Base-by-base conservation (phyloP, 352 stramenopile species). In the Pythium oligandrum region DNA sequence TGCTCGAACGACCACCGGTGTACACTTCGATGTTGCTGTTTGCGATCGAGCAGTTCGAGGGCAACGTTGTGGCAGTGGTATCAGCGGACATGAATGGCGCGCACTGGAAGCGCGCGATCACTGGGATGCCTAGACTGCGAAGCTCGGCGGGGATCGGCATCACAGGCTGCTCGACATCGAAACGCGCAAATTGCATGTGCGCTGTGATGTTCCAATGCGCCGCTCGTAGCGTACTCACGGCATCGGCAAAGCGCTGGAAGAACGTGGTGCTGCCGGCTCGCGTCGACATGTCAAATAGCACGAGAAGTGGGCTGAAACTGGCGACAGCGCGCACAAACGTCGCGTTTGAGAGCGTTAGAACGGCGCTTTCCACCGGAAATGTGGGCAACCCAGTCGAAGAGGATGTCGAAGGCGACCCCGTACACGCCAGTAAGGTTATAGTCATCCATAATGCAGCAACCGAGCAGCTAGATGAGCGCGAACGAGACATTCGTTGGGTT, bases 211-310 rank as follows among this genome's bases (percentile, higher is more conserved):
- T 50, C 33, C 51, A 54, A 35, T 64, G 50, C n/a, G 56, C 57
- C 3, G 40, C 10, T 2, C 62, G 68, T 26, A 79, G 39, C 3
- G 55, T 42, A 17, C 58, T 60, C 26, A 67, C 67, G 1, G 70
- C 70, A n/a, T 71, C 62, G 0, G 61, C 51, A 40, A 79, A 76
- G 39, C 61, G 48, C 2, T 46, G 40, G 42, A 59, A 65, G n/a
- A 79, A 56, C 35, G 63, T 63, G 4, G 62, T 6, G 35, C 64
- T 70, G 6, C 62, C 70, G 8, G 63, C 57, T 3, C 67, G 70
- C 10, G 45, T 39, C 2, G 61, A 48, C 11, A 61, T 66, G 46
- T 79, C 70, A 11, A 79, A 63, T n/a, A 79, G 64, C 61, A 79
- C 54, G 55, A 79, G 64, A 17, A 79, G 53, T 45, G 70, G 64